Percentiles rank a stretch among this genome's conserved stretches.
These are phyloP conservation scores for Gossypioides kirkii DNA, from an alignment of 345 rosid genomes.

Conservation along the genomic window DNA sequence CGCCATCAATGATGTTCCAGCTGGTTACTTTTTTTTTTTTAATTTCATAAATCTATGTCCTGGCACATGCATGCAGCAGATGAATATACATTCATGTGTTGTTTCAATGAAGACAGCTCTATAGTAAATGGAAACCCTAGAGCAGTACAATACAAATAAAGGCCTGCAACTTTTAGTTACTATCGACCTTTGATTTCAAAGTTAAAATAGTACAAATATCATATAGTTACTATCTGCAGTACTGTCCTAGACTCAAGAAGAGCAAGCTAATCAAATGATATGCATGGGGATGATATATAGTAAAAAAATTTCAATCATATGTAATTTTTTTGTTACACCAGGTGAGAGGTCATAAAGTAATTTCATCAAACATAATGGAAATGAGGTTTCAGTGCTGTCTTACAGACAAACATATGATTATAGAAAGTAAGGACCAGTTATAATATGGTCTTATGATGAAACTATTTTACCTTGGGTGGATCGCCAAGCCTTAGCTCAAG, in stretches of 20 bases:
- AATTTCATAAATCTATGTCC: neutral
- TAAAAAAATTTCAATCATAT: neutral
- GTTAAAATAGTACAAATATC: slow-evolving; percentile 4
- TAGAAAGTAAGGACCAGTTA: slow-evolving; percentile 8
- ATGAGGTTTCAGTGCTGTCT: slow-evolving; percentile 2
- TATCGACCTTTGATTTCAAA: slow-evolving; percentile 8
- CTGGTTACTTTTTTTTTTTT: neutral
- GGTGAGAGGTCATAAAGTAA: slow-evolving; percentile 7
- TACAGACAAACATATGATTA: slow-evolving; percentile 15
- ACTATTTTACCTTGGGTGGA: slow-evolving; percentile 54
- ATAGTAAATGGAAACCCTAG: neutral
- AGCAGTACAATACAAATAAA: neutral
- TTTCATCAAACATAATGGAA: neutral
- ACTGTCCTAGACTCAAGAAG: neutral
- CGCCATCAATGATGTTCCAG: neutral
- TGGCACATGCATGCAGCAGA: neutral
- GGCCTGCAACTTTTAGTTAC: neutral
- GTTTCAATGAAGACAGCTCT: neutral
- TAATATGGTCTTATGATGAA: slow-evolving; percentile 15
- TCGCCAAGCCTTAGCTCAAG: slow-evolving; percentile 91
- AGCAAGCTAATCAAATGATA: neutral
- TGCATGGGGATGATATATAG: slow-evolving; percentile 2
- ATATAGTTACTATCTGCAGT: neutral
- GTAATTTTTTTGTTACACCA: slow-evolving; percentile 24
- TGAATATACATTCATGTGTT: neutral